phyloP scores from a whole-genome alignment of 2,329 filamentous ascomycete species.

The Diaporthe sp. region DNA sequence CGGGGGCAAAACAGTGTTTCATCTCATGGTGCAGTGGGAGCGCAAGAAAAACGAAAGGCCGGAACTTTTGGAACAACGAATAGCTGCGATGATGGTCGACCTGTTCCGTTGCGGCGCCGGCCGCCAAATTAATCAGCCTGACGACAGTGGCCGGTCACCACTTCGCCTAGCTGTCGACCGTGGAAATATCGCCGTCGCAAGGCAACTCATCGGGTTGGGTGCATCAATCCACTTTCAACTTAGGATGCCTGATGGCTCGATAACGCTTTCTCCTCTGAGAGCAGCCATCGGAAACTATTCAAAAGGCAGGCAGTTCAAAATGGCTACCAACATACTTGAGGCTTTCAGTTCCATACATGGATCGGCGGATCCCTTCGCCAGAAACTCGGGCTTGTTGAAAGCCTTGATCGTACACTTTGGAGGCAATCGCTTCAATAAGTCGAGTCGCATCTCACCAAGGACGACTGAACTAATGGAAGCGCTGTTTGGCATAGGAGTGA shows the following conservation, averaged over 20 bases:
- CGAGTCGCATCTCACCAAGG: too few relatives aligned
- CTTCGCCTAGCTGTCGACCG: background rate
- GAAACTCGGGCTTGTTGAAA: too few relatives aligned
- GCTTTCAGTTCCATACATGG: too few relatives aligned
- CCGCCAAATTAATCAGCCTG: background rate
- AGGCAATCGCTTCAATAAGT: background rate
- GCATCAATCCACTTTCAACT: background rate
- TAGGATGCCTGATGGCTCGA: background rate
- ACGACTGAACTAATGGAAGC: background rate
- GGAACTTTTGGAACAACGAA: background rate
- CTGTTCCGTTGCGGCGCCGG: background rate
- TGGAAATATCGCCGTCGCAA: background rate
- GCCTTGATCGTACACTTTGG: background rate
- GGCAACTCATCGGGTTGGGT: background rate
- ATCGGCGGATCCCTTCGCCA: too few relatives aligned
- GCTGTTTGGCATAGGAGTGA: background rate
- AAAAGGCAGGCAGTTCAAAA: too few relatives aligned
- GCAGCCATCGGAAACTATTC: background rate
- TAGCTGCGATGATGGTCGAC: background rate
- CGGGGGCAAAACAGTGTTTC: background rate
- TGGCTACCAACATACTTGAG: too few relatives aligned
- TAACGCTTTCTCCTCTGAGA: background rate
- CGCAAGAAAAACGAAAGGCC: background rate
- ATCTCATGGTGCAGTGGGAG: background rate
- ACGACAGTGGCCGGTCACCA: background rate